A percentile compares a stretch with the other conserved stretches of the same genome.
Evolutionary conservation across 352 stramenopile species (phyloP).

Genomic region (Phytophthora boehmeriae): DNA sequence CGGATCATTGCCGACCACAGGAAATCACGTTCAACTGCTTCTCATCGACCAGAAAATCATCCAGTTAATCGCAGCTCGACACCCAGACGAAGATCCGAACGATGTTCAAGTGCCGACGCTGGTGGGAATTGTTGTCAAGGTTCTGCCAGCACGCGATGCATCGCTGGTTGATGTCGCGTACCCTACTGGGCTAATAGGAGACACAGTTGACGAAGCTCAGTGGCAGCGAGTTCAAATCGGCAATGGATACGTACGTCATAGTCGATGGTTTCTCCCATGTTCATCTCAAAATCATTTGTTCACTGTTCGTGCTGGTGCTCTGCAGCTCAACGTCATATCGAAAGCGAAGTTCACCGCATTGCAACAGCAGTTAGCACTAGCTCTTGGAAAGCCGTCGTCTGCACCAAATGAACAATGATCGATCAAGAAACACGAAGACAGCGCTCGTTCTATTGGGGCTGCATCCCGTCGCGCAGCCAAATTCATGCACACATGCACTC

Average conservation of each 20-base stretch:
- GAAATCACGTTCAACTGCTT: conserved; percentile 42
- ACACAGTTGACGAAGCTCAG: conserved; percentile 19
- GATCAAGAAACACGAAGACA: conserved; percentile 3
- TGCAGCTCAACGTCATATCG: conserved; percentile 32
- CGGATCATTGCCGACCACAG: conserved; percentile 39
- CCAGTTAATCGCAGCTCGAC: conserved; percentile 12
- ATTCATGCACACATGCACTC: conserved; percentile 17
- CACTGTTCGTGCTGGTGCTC: background rate
- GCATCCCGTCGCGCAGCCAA: background rate
- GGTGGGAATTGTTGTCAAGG: conserved; percentile 43
- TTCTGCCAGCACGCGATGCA: conserved; percentile 50
- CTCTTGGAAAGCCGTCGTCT: background rate
- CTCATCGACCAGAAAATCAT: conserved; percentile 17
- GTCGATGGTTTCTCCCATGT: background rate
- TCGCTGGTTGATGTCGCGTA: conserved; percentile 54
- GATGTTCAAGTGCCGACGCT: conserved; percentile 21
- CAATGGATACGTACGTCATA: conserved; percentile 57
- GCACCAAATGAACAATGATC: conserved; percentile 5
- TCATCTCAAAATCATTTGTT: conserved; percentile 2
- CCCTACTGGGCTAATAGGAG: conserved; percentile 16
- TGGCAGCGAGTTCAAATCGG: conserved; percentile 46
- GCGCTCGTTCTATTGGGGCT: conserved; percentile 24
- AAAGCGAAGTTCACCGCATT: conserved; percentile 17
- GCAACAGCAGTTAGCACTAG: conserved; percentile 13
- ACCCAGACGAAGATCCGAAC: background rate